Evolutionary conservation across 202 grass and related monocot genomes (phyloP).

Genomic region (Zizania palustris): DNA sequence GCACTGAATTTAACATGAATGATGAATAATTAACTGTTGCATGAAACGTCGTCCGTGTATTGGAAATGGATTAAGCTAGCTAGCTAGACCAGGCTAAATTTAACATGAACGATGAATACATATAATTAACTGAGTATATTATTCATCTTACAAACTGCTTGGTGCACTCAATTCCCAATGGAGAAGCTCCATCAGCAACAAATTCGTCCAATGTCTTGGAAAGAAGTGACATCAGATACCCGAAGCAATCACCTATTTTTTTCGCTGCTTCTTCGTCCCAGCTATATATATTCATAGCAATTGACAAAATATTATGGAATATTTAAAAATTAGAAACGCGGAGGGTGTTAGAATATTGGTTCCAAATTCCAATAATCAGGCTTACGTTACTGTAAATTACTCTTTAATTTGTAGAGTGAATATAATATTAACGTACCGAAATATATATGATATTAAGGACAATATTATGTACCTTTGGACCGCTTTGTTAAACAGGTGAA

Average conservation of each 20-base stretch:
- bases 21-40: neutral
- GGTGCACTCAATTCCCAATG: neutral
- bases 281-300: neutral
- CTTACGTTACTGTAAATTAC: no score
- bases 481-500: conserved; percentile 4
- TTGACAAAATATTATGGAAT: no score
- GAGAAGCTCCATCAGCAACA: neutral
- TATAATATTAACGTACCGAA: no score
- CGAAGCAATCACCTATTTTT: neutral
- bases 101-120: neutral
- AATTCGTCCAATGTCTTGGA: neutral
- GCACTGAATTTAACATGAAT: neutral
- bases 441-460: neutral
- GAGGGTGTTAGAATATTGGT: no score
- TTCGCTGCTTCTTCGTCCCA: neutral
- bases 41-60: no score
- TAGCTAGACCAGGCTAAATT: no score
- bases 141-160: neutral
- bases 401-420: no score
- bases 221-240: neutral
- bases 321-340: no score
- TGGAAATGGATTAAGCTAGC: no score
- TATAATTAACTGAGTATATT: neutral
- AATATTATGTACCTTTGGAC: conserved; percentile 15
- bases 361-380: no score